Evolutionary conservation across 345 rosid genomes (phyloP), one percentile per base, ranked within the genome.

Genomic region (Camelina hispida): DNA sequence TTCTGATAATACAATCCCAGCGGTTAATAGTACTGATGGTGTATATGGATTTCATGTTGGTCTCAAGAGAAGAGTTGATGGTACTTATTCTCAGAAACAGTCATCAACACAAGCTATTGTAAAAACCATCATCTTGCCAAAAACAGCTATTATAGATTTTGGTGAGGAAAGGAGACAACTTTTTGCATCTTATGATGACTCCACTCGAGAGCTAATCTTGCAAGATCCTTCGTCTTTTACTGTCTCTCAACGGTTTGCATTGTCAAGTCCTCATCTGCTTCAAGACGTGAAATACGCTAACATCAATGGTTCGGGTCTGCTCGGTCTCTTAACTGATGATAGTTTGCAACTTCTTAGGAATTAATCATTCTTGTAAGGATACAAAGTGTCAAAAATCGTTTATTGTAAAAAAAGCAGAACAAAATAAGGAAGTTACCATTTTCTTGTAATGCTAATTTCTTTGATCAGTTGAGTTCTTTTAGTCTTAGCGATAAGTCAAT

Each of bases 191-290:
- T 83, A 86, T 13, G 92, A 91, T 18, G 97, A 91, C 83, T 83
- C 42, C 47, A 73, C 85, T 2, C 61, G 74, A 22, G 85, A 79
- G 60, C 58, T 93, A 75, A 25, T 81, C 62, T 75, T 93, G 89
- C 96, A 83, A 78, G 85, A 89, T 70, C 76, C 89, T 79, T 91
- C 87, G 2, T 82, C 83, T 65, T 85, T 93, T 66, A 4, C 30
- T 28, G 30, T 28, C 30, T 28, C 30, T 28, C 30, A 28, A 28
- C 30, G 30, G 30, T 28, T 28, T 0, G 30, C 30, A 28, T 28
- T 28, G 30, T 28, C 30, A 28, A 28, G 30, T 28, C 30, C 30
- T 28, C 30, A 28, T 28, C 30, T 4, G 30, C 30, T 28, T 28
- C 30, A 28, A 28, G 30, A 28, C 30, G 30, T 28, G 30, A 28